phyloP scores from a whole-genome alignment of 2,329 filamentous ascomycete genomes.

The Trichoderma sp. region DNA sequence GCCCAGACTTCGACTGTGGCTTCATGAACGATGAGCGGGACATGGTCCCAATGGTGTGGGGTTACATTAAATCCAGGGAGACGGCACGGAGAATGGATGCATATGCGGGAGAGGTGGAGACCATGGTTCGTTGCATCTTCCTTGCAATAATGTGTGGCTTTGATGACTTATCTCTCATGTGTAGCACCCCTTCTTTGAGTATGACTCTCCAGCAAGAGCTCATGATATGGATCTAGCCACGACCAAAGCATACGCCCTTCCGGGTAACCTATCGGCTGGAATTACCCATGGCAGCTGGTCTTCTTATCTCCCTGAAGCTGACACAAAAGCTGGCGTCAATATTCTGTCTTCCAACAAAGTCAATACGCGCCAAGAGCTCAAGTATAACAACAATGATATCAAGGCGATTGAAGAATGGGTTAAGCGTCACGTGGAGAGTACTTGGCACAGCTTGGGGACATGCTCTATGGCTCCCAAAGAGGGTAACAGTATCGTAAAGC shows the following conservation, averaged over 20 bases:
- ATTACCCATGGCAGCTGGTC: conserved; percentile 16
- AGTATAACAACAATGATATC: conserved; percentile 23
- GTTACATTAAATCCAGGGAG: conserved; percentile 61
- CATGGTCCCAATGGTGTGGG: conserved; percentile 57
- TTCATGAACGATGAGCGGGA: conserved; percentile 56
- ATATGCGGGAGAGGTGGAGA: conserved; percentile 44
- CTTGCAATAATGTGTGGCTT: background rate
- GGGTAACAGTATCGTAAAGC: conserved; percentile 28
- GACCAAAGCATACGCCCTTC: conserved; percentile 10
- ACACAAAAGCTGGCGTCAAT: background rate
- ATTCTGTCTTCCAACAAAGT: conserved; percentile 1
- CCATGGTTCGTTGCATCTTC: conserved; percentile 1
- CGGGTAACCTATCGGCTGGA: conserved; percentile 4
- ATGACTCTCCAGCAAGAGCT: conserved; percentile 36
- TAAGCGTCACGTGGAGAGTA: conserved; percentile 37
- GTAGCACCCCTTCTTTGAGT: conserved; percentile 34
- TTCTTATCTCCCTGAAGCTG: background rate
- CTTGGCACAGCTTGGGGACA: conserved; percentile 44
- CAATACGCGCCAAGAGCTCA: conserved; percentile 8
- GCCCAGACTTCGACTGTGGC: conserved; percentile 53
- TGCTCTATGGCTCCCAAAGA: conserved; percentile 40
- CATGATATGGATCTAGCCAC: conserved; percentile 20
- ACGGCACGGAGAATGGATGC: conserved; percentile 53
- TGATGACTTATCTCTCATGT: background rate
- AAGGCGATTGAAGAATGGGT: conserved; percentile 44